Evolutionary conservation across 495 filamentous ascomycete genomes (phyloP), one percentile per base, ranked within the genome.

Genomic region (Penicillium mononematosum): DNA sequence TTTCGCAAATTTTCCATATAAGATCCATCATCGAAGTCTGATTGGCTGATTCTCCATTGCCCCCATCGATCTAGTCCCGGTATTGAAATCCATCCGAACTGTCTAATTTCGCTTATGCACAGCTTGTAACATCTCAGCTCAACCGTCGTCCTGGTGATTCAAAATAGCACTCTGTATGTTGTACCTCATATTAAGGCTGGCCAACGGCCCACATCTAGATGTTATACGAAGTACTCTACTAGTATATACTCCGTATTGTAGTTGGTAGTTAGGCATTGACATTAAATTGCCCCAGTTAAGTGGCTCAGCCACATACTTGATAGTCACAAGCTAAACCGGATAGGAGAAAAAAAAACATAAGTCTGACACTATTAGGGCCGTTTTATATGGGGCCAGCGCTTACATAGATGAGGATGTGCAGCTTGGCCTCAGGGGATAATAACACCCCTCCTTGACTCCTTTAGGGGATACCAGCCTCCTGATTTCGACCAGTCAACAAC

Each of bases 91-190:
- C 50, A n/a, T 34, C 48, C 58, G 62, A 65, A 68, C 66, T 64
- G 48, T 57, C 62, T 58, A 75, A 75, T 75, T 74, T 75, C 70
- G 68, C 65, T 71, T 71, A 66, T 56, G 58, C 50, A 67, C 65
- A 65, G 62, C 39, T 14, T 42, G 8, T 50, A 47, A 50, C 43
- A 51, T 45, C 49, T 27, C 22, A 38, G 5, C 14, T 38, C 34
- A 38, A 39, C 36, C 36, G 36, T 39, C 36, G 22, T 39, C 36
- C 36, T 45, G 43, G 25, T 27, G 24, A 52, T 48, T n/a, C 45
- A 34, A 48, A 32, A 20, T 29, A 27, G 16, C 25, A 29, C 44
- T 45, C 2, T 2, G 2, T 20, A 45, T 24, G 17, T 14, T 25
- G 24, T 25, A 6, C 5, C 27, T 31, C 29, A 32, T 48, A 32